These are phyloP conservation scores for Aspergillus olivimuriae DNA, from an alignment of 495 filamentous ascomycete genomes.

Conservation along the genomic window DNA sequence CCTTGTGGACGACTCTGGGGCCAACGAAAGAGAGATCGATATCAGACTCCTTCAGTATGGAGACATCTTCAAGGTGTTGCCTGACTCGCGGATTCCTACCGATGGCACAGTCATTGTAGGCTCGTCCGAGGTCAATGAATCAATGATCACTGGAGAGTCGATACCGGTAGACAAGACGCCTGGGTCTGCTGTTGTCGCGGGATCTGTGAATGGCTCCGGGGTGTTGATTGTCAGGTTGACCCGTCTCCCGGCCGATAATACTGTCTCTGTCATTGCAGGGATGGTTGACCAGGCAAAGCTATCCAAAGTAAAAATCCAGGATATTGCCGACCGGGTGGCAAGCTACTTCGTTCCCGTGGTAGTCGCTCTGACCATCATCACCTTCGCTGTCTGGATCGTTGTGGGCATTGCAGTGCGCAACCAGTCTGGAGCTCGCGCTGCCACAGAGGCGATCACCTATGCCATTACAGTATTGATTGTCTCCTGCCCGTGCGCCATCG, in stretches of 20 bases:
- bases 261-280: slow-evolving; percentile 57
- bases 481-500: slow-evolving; percentile 76
- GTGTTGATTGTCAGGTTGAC: slow-evolving; percentile 51
- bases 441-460: slow-evolving; percentile 61
- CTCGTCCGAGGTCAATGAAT: slow-evolving; percentile 66
- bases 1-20: slow-evolving; percentile 14
- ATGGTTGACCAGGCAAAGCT: slow-evolving; percentile 69
- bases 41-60: slow-evolving; percentile 65
- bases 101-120: slow-evolving; percentile 64
- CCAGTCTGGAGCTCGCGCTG: slow-evolving; percentile 39
- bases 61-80: slow-evolving; percentile 59
- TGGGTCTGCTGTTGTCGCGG: slow-evolving; percentile 52
- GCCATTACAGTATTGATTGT: slow-evolving; percentile 68
- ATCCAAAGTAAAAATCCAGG: slow-evolving; percentile 61
- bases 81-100: slow-evolving; percentile 56
- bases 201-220: slow-evolving; percentile 57
- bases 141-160: slow-evolving; percentile 69
- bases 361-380: slow-evolving; percentile 44
- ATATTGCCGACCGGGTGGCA: slow-evolving; percentile 63
- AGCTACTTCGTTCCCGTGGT: slow-evolving; percentile 60
- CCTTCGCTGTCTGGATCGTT: slow-evolving; percentile 56
- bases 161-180: slow-evolving; percentile 48
- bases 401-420: slow-evolving; percentile 44
- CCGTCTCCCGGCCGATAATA: slow-evolving; percentile 62
- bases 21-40: slow-evolving; percentile 50